A percentile compares a stretch with the other conserved stretches of the same genome.
These are phyloP conservation scores for Neophaeococcomyces mojaviensis DNA, from an alignment of 2,329 filamentous ascomycete species.

Conservation along the genomic window DNA sequence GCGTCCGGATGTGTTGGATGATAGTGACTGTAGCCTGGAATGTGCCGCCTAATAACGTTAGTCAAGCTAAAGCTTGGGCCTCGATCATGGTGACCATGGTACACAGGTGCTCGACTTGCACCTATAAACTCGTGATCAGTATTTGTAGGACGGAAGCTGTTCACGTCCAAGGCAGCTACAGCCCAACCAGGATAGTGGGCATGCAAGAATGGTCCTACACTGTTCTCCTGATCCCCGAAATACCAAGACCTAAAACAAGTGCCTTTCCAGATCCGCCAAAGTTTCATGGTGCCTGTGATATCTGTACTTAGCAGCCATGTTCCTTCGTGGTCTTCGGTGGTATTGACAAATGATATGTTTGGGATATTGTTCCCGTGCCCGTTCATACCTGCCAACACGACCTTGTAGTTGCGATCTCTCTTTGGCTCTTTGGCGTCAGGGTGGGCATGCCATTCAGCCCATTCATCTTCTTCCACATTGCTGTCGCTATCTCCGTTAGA, in stretches of 20 bases:
- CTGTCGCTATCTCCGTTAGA: slow-evolving; percentile 11
- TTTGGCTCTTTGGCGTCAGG: slow-evolving; percentile 5
- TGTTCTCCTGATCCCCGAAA: slow-evolving; percentile 14
- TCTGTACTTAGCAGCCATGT: slow-evolving; percentile 52
- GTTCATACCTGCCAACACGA: slow-evolving; percentile 31
- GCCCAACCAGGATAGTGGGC: slow-evolving; percentile 35
- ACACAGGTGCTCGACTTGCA: slow-evolving; percentile 16
- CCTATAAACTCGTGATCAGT: slow-evolving; percentile 35
- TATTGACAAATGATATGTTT: slow-evolving; percentile 52
- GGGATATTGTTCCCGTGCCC: slow-evolving; percentile 48
- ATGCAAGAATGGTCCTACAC: slow-evolving; percentile 8
- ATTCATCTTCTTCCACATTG: slow-evolving; percentile 12
- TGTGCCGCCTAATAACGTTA: slow-evolving; percentile 17
- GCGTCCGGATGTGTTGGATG: slow-evolving; percentile 16
- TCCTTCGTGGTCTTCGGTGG: slow-evolving; percentile 46
- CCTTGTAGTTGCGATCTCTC: slow-evolving; percentile 35
- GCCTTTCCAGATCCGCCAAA: slow-evolving; percentile 44
- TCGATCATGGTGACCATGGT: slow-evolving; percentile 13
- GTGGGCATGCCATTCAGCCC: slow-evolving; percentile 16
- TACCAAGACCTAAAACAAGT: slow-evolving; percentile 26
- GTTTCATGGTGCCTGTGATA: slow-evolving; percentile 43
- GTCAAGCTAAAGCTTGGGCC: slow-evolving; percentile 21
- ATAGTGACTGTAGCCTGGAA: slow-evolving; percentile 17
- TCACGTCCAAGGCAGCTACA: slow-evolving; percentile 40
- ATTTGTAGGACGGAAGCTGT: slow-evolving; percentile 31